These are phyloP conservation scores for Nematocida sp. DNA, from an alignment of 371 early-diverging fungal species.

Conservation along the genomic window DNA sequence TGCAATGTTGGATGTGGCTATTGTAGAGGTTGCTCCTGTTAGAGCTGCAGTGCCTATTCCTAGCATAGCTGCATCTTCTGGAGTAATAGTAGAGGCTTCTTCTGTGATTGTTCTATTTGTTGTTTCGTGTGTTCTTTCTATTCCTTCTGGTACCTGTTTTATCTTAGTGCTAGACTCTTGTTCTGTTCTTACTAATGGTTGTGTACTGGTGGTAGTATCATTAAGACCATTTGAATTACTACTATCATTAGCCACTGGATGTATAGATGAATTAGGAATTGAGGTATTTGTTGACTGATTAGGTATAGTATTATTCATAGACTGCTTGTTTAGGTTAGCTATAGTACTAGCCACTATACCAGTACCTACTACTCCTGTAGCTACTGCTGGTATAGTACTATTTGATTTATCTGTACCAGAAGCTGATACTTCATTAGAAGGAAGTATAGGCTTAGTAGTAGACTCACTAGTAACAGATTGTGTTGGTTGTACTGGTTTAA, in stretches of 20 bases:
- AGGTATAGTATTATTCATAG: neutral
- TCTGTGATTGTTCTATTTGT: conserved; percentile 18
- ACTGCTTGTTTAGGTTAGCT: too few species aligned
- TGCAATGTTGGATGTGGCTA: neutral
- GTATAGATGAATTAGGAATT: neutral
- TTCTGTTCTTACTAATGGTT: neutral
- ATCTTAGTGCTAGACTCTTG: neutral
- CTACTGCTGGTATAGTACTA: neutral
- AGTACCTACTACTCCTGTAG: neutral
- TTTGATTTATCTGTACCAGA: neutral
- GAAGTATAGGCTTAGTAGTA: neutral
- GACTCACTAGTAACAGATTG: too few species aligned
- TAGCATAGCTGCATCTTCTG: conserved; percentile 1
- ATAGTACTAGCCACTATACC: neutral
- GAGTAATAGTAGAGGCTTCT: neutral
- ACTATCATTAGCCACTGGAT: neutral
- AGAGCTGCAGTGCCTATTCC: conserved; percentile 11
- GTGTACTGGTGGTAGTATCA: neutral
- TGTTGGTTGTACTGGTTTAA: too few species aligned
- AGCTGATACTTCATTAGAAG: neutral
- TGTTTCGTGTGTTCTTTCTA: conserved; percentile 14
- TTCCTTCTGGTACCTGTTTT: neutral
- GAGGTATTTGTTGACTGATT: neutral
- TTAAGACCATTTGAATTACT: neutral
- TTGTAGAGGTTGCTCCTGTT: neutral